These are phyloP conservation scores for Striga hermonthica DNA, from an alignment of 305 asterid species.

Conservation along the genomic window DNA sequence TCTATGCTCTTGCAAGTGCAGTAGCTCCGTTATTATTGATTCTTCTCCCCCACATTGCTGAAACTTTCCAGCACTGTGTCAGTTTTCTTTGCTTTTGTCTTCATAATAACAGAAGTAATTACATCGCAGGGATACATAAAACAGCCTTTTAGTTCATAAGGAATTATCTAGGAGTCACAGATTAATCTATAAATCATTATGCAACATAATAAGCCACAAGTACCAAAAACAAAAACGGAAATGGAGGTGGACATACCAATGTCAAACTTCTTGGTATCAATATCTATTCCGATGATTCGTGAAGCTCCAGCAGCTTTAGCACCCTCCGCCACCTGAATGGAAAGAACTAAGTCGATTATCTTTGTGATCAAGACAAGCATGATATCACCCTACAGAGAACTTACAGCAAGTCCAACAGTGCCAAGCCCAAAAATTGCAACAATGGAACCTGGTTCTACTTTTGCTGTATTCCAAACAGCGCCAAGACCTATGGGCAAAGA, in stretches of 20 bases:
- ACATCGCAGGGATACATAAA: background rate
- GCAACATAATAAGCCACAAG: background rate
- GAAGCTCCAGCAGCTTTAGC: conserved; percentile 99
- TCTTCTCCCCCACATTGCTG: background rate
- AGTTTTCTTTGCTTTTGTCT: conserved; percentile 1
- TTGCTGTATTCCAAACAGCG: conserved; percentile 99
- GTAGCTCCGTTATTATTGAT: conserved; percentile 12
- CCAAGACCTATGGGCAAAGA: conserved; percentile 72
- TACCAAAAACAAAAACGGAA: background rate
- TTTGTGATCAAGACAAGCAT: conserved; percentile 20
- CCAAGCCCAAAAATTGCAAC: conserved; percentile 98
- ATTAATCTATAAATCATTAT: background rate
- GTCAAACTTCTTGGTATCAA: conserved; percentile 83
- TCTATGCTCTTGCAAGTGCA: background rate
- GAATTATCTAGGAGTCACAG: background rate
- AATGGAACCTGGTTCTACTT: conserved; percentile 90
- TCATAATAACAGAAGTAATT: background rate
- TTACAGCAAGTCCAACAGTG: conserved; percentile 96
- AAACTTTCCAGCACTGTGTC: background rate
- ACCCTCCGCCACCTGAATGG: conserved; percentile 93
- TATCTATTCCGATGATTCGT: conserved; percentile 87
- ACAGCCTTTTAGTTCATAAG: background rate
- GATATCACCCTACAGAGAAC: conserved; percentile 34
- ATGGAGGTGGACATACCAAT: conserved; percentile 42
- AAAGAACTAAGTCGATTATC: conserved; percentile 26